A percentile compares a stretch with the other conserved stretches of the same genome.
Evolutionary conservation across 768 basidiomycete genomes (phyloP).

Genomic region (Omphalotus guepiniiformis): DNA sequence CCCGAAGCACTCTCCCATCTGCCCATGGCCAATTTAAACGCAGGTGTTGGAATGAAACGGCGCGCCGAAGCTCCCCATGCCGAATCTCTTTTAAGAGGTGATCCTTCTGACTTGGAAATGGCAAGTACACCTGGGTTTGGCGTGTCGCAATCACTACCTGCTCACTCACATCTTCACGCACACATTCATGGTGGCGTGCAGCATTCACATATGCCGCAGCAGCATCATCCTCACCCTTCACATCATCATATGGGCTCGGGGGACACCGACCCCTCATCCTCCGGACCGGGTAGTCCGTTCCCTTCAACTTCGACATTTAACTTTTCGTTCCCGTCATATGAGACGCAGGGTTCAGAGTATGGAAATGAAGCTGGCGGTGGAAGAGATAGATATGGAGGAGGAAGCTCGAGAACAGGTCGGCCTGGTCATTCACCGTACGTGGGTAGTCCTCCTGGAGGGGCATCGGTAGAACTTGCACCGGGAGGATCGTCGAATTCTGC

Average conservation of each 20-base stretch:
- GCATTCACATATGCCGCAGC: neutral
- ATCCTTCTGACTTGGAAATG: conserved; percentile 55
- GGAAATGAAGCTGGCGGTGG: conserved; percentile 3
- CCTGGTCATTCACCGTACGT: conserved; percentile 1
- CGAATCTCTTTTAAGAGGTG: conserved; percentile 76
- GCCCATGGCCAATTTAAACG: neutral
- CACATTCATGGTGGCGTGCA: neutral
- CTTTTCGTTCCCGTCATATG: conserved; percentile 67
- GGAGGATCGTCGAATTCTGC: conserved; percentile 3
- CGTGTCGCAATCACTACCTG: conserved; percentile 5
- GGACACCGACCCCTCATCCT: conserved; percentile 10
- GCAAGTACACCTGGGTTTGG: neutral
- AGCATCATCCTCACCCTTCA: neutral
- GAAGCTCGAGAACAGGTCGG: conserved; percentile 16
- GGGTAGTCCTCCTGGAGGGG: neutral
- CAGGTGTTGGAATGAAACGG: conserved; percentile 61
- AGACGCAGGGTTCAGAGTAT: conserved; percentile 24
- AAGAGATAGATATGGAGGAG: conserved; percentile 12
- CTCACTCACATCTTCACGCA: conserved; percentile 1
- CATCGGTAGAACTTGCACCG: no score
- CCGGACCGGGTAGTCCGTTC: conserved; percentile 46
- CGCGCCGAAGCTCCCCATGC: conserved; percentile 77
- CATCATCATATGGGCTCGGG: conserved; percentile 8
- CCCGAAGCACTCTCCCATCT: conserved; percentile 44
- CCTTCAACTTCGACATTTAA: conserved; percentile 61